Evolutionary conservation across 2,329 filamentous ascomycete species (phyloP).

Genomic region (Aureobasidium sp.): DNA sequence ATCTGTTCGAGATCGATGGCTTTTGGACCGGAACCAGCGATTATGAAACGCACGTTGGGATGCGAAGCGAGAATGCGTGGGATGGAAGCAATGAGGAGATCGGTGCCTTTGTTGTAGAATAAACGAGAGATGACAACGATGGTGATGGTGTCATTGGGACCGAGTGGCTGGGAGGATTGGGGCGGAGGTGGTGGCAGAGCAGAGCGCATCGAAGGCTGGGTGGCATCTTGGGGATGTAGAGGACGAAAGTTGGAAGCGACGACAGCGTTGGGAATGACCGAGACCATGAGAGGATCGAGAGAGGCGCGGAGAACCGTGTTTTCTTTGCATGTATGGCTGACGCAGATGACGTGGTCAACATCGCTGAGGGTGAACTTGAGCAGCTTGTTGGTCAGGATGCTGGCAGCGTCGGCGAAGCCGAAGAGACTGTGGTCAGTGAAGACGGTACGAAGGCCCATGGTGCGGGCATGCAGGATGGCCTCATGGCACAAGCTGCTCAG

Average conservation of each 20-base stretch:
- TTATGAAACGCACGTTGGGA: constrained; percentile 92
- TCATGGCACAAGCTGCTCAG: constrained; percentile 91
- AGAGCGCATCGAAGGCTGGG: constrained; percentile 32
- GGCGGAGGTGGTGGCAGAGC: constrained; percentile 35
- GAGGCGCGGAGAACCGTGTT: constrained; percentile 94
- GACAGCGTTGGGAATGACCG: constrained; percentile 93
- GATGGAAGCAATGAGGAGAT: constrained; percentile 91
- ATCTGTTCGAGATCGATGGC: constrained; percentile 98
- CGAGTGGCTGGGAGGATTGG: constrained; percentile 58
- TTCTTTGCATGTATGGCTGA: constrained; percentile 97
- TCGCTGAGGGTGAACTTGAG: constrained; percentile 94
- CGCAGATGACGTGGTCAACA: constrained; percentile 96
- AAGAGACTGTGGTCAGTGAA: constrained; percentile 98
- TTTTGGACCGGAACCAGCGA: constrained; percentile 91
- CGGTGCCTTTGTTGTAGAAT: constrained; percentile 98
- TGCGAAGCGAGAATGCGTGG: constrained; percentile 84
- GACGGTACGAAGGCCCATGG: constrained; percentile 91
- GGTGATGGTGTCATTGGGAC: constrained; percentile 79
- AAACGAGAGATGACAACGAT: constrained; percentile 96
- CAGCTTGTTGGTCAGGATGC: constrained; percentile 93
- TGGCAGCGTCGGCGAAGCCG: constrained; percentile 91
- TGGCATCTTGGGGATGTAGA: constrained; percentile 36
- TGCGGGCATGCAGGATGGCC: constrained; percentile 86
- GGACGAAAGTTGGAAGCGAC: constrained; percentile 94
- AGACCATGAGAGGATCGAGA: constrained; percentile 92